Conservation (phyloP, 2,329 filamentous ascomycete genomes). For the Colletotrichum cereale region DNA sequence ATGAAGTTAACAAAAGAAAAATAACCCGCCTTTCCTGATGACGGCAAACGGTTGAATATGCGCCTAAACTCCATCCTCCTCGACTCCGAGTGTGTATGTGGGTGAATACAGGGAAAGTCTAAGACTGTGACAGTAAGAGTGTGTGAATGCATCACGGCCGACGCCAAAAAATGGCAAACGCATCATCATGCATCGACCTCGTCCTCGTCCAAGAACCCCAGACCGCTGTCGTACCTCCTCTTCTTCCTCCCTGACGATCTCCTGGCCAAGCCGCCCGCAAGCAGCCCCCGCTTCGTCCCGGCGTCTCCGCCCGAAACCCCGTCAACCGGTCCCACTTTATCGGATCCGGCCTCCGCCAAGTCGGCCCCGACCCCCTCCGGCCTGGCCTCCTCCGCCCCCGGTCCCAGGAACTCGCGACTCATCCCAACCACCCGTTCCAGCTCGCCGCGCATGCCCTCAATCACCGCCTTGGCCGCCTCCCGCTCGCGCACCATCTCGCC, state of each 20-base stretch:
- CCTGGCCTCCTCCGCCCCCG: conserved; percentile 45
- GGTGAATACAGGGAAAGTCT: background rate
- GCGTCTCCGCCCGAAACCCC: conserved; percentile 39
- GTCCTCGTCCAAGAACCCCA: conserved; percentile 68
- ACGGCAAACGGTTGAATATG: conserved; percentile 19
- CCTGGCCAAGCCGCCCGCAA: conserved; percentile 48
- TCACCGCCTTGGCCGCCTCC: conserved; percentile 55
- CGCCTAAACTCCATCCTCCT: conserved; percentile 23
- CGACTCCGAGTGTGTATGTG: background rate
- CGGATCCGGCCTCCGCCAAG: conserved; percentile 38
- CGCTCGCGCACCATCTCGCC: conserved; percentile 53
- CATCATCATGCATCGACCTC: conserved; percentile 50
- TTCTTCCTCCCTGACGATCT: conserved; percentile 54
- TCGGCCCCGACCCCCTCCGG: background rate
- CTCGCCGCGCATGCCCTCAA: conserved; percentile 65
- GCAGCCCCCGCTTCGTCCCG: conserved; percentile 42
- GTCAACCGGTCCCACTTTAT: conserved; percentile 13
- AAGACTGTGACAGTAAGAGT: background rate
- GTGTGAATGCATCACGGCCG: background rate
- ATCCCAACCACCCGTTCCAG: conserved; percentile 61
- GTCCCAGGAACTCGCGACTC: conserved; percentile 58
- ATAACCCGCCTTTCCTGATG: too few relatives aligned
- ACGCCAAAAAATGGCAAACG: background rate
- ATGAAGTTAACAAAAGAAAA: conserved; percentile 10
- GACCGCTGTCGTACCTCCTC: conserved; percentile 65